Evolutionary conservation across 2,329 filamentous ascomycete genomes (phyloP), one percentile per base, ranked within the genome.

Genomic region (Curvularia sp.): DNA sequence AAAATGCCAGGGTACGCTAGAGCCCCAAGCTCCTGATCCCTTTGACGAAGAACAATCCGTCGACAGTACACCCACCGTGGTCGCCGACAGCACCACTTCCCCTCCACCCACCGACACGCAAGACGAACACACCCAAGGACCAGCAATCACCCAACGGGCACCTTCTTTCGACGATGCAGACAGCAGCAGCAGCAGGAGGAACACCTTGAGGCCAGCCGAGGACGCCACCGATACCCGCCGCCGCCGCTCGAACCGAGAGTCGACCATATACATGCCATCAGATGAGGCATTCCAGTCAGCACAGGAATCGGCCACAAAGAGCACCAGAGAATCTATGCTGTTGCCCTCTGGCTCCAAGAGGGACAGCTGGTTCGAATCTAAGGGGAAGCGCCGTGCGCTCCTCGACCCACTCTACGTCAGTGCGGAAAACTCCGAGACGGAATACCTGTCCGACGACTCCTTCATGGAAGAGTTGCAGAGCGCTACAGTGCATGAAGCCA

Each of bases 401-500:
- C 69, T 80, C 25, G 78, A 80, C 53, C 74, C 78, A 23, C 65
- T 80, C 13, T 72, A 78, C 36, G 55, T 61, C 42, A 65, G 74
- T 15, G 72, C 72, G 25, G 78, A 79, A 12, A 76, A 78, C 51
- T 77, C 75, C 9, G 77, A 80, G 51, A 69, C 76, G 19, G 80
- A 83, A 41, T 84, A 84, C 72, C 78, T 86, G 39, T 88, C 90
- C n/a, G 91, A 94, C 74, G 91, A 95, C 71, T 89, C 87, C 15
- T 85, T 93, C 61, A 90, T 96, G 85, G 90, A 96, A 56, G 93
- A 96, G 77, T 80, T 96, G 54, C 90, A 92, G 68, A 90, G 87
- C 54, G 93, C 92, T 27, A 93, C 89, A 2, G 80, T 96, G 18
- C 85, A 95, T 72, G 87, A 97, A 78, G 92, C 92, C n/a, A 89